Base-by-base conservation (phyloP, 1,284 basidiomycete genomes). In the Ustilago esculenta region DNA sequence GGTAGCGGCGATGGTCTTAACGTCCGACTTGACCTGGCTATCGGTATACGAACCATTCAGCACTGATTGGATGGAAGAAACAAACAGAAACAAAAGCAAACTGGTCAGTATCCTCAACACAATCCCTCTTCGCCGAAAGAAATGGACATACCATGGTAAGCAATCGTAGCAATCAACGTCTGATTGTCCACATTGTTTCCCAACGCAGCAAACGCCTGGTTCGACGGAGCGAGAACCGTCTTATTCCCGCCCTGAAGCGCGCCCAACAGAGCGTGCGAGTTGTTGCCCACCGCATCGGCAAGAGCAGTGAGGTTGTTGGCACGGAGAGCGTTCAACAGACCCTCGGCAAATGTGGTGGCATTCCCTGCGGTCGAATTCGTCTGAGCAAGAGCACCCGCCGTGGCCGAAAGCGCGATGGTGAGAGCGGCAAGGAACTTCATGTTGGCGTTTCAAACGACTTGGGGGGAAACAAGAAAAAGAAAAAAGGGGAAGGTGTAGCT, bases 1-100 rank as follows among this genome's bases (percentile, higher is more conserved):
- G 35, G 87, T 85, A 4, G 88, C 88, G 49, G 91, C 83, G 0
- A 89, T 90, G 51, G 86, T 82, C 52, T 74, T 77, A 12, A 82
- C 81, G 25, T 64, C 64, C 8, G 82, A 80, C 3, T 83, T 80
- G 9, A 85, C 80, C 12, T 81, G 64, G 14, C 82, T 82, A 53
- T 83, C 75, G 25, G 61, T 70, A 77, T 86, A 86, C 60, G 85
- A 85, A 23, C 87, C 87, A 45, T 84, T 83, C 17, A 89, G 83
- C 53, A 89, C 81, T 65, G 44, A n/a, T 29, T 14, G 12, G n/a
- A 30, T 2, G 2, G 10, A 23, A 7, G 17, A 17, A 14, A 36
- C 20, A 17, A 21, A 32, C 30, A 29, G 8, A 30, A 23, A n/a
- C 5, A 4, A 35, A 20, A 44, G n/a, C n/a, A 34, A 4, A 24